These are phyloP conservation scores for Penicillium malachiteum DNA, from an alignment of 495 filamentous ascomycete species.

Conservation along the genomic window DNA sequence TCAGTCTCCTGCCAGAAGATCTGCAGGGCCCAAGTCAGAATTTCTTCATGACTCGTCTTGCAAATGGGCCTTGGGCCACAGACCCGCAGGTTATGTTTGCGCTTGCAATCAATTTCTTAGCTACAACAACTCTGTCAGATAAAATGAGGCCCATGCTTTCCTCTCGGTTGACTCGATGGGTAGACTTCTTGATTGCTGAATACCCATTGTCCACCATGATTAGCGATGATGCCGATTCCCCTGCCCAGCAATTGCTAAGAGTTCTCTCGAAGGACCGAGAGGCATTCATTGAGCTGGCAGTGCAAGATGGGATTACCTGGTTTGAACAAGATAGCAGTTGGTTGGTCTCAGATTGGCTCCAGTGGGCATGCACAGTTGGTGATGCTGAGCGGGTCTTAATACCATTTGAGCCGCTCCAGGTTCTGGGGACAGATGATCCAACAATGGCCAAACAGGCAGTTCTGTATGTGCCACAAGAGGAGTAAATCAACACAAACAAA, in stretches of 20 bases:
- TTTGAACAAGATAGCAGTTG: slow-evolving; percentile 32
- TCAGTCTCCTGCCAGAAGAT: slow-evolving; percentile 30
- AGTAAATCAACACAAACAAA: not conserved
- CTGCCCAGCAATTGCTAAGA: not conserved
- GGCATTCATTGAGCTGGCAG: not conserved
- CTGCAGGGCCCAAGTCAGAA: slow-evolving; percentile 26
- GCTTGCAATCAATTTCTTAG: slow-evolving; percentile 19
- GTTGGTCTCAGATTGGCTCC: slow-evolving; percentile 43
- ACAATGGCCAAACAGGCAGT: slow-evolving; percentile 35
- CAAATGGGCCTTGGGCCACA: slow-evolving; percentile 1
- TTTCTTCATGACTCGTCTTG: slow-evolving; percentile 11
- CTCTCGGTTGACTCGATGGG: slow-evolving; percentile 36
- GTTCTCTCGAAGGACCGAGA: not conserved
- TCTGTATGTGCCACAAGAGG: slow-evolving; percentile 42
- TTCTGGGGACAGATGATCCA: slow-evolving; percentile 26
- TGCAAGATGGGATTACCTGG: slow-evolving; percentile 19
- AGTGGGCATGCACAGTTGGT: slow-evolving; percentile 41
- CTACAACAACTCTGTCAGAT: slow-evolving; percentile 19
- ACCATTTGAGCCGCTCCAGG: slow-evolving; percentile 36
- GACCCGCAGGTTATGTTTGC: slow-evolving; percentile 25
- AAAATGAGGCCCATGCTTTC: slow-evolving; percentile 21
- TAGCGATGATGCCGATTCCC: slow-evolving; percentile 19
- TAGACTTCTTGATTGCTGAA: slow-evolving; percentile 35
- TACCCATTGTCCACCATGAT: slow-evolving; percentile 19
- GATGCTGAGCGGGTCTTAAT: slow-evolving; percentile 42